Evolutionary conservation across 2,329 filamentous ascomycete species (phyloP).

Genomic region (Gaeumannomyces sp.): DNA sequence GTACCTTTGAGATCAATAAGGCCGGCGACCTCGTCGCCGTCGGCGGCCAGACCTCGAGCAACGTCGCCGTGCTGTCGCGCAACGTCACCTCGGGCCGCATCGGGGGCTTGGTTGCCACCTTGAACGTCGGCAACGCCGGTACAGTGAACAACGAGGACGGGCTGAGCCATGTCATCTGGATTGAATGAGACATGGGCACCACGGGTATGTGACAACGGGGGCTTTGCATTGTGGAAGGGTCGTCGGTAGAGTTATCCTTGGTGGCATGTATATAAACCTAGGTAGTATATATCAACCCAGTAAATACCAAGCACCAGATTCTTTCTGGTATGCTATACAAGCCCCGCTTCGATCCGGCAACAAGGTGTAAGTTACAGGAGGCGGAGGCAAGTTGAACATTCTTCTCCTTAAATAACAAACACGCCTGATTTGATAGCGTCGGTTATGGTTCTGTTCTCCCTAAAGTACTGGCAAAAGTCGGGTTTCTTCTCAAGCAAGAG

Average conservation of each 20-base stretch:
- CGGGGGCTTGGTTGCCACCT: conserved; percentile 36
- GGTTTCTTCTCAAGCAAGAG: conserved; percentile 29
- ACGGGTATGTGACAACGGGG: not conserved
- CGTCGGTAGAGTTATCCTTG: not conserved
- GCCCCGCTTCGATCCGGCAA: too few relatives aligned
- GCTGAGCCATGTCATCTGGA: conserved; percentile 41
- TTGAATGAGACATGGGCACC: conserved; percentile 27
- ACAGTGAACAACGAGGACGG: conserved; percentile 38
- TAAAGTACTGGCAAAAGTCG: conserved; percentile 3
- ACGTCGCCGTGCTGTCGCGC: conserved; percentile 50
- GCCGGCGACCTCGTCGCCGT: conserved; percentile 55
- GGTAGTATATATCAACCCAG: not conserved
- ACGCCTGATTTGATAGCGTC: conserved; percentile 5
- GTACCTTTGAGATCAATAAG: conserved; percentile 56
- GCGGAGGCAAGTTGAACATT: too few relatives aligned
- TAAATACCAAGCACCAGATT: too few relatives aligned
- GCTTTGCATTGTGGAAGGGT: not conserved
- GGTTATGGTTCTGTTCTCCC: conserved; percentile 7
- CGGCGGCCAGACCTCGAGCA: conserved; percentile 54
- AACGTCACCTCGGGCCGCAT: conserved; percentile 50
- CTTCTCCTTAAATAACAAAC: not conserved
- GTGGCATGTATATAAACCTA: not conserved
- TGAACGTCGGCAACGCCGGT: conserved; percentile 34
- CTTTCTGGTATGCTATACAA: too few relatives aligned
- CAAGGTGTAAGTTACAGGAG: too few relatives aligned